Percentiles rank a stretch among this genome's conserved stretches.
Conservation (phyloP, 306 rosid genomes). For the Cyclanthera cordifolia region DNA sequence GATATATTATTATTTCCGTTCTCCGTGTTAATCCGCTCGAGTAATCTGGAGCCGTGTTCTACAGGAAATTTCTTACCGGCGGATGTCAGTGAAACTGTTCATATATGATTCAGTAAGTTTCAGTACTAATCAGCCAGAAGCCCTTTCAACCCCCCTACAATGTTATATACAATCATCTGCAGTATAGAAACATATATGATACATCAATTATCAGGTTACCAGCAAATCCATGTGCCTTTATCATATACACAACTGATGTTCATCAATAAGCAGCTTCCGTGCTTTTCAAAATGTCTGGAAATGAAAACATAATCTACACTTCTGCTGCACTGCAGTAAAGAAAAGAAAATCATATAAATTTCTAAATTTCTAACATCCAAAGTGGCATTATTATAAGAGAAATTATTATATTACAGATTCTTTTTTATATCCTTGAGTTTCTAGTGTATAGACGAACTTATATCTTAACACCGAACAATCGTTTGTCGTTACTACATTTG, state of each 20-base stretch:
- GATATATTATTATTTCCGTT: background rate
- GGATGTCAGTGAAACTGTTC: slow-evolving; percentile 20
- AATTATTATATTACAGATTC: no score
- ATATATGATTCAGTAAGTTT: slow-evolving; percentile 18
- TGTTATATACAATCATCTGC: slow-evolving; percentile 29
- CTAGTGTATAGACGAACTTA: no score
- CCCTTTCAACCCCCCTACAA: slow-evolving; percentile 26
- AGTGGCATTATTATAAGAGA: no score
- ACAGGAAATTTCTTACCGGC: background rate
- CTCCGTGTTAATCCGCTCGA: background rate
- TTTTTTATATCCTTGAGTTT: no score
- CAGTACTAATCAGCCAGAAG: background rate
- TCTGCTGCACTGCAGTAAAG: background rate
- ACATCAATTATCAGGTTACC: slow-evolving; percentile 3
- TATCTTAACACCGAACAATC: no score
- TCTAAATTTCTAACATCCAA: background rate
- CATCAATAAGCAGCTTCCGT: slow-evolving; percentile 1
- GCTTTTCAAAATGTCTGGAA: slow-evolving; percentile 2
- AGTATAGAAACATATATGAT: background rate
- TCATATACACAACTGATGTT: background rate
- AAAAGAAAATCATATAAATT: background rate
- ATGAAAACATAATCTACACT: background rate
- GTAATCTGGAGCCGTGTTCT: slow-evolving; percentile 1
- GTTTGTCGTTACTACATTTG: no score
- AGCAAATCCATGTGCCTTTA: slow-evolving; percentile 2